These are phyloP conservation scores for Quercus alba DNA, from an alignment of 306 rosid species.

Conservation along the genomic window DNA sequence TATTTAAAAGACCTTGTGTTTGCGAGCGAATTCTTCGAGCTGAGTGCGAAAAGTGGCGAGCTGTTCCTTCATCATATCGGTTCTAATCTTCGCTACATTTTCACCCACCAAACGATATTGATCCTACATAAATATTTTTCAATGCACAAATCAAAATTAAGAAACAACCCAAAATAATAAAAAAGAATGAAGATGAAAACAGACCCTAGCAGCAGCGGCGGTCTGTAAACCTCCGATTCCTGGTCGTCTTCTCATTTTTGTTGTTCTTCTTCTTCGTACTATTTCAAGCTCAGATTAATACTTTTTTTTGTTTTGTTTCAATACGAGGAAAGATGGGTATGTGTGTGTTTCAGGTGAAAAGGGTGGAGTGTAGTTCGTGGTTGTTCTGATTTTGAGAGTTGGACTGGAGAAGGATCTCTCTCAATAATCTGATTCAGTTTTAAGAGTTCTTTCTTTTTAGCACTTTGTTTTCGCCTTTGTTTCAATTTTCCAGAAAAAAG, in stretches of 20 bases:
- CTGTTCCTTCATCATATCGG: conserved; percentile 92
- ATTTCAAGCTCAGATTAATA: too few species aligned
- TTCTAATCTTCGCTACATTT: conserved; percentile 90
- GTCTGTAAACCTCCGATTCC: conserved; percentile 92
- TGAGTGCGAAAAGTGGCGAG: conserved; percentile 87
- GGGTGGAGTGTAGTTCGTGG: too few species aligned
- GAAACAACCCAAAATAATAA: not conserved
- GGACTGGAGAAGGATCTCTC: too few species aligned
- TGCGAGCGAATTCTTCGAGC: conserved; percentile 94
- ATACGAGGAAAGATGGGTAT: not conserved
- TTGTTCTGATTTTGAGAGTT: too few species aligned
- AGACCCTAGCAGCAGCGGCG: conserved; percentile 79
- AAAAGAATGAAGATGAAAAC: not conserved
- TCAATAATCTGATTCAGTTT: too few species aligned
- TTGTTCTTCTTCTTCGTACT: not conserved
- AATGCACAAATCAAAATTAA: not conserved
- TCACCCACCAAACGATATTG: conserved; percentile 84
- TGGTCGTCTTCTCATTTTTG: conserved; percentile 77
- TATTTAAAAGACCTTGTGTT: conserved; percentile 59
- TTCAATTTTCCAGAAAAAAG: too few species aligned
- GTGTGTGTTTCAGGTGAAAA: too few species aligned
- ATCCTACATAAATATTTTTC: conserved; percentile 31
- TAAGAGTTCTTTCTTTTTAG: too few species aligned
- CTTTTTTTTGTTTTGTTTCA: too few species aligned
- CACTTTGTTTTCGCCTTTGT: too few species aligned